Evolutionary conservation across 176 grass and related monocot species (phyloP).

Genomic region (Bolboschoenus planiculmis): DNA sequence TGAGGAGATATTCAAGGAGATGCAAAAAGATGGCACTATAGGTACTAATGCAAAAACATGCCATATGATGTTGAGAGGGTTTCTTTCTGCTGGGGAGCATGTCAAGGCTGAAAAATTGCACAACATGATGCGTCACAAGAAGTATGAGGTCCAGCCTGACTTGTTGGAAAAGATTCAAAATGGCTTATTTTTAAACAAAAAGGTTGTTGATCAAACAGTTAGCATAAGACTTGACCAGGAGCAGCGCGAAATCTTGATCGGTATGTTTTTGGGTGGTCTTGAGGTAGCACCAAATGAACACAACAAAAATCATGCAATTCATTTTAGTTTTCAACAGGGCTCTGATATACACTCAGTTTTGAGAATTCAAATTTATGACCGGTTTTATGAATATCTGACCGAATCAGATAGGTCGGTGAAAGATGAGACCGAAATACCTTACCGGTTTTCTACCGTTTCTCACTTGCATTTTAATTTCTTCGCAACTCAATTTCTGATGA

Average conservation of each 20-base stretch:
- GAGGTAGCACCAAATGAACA: conserved; percentile 54
- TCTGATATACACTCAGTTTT: conserved; percentile 58
- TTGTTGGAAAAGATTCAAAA: conserved; percentile 66
- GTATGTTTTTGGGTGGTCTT: conserved; percentile 78
- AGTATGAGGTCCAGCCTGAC: conserved; percentile 51
- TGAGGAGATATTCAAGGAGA: conserved; percentile 74
- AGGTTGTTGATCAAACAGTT: conserved; percentile 49
- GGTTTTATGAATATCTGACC: conserved; percentile 82
- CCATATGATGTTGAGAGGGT: conserved; percentile 70
- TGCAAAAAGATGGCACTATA: conserved; percentile 68
- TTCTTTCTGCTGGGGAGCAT: conserved; percentile 64
- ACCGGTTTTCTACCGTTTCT: conserved; percentile 59
- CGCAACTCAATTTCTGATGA: conserved; percentile 68
- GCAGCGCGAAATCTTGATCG: conserved; percentile 93
- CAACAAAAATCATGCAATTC: conserved; percentile 42
- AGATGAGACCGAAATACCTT: conserved; percentile 51
- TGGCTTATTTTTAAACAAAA: conserved; percentile 53
- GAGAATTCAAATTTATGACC: conserved; percentile 71
- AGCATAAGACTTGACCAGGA: conserved; percentile 71
- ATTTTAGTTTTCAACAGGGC: conserved; percentile 64
- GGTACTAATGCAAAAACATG: conserved; percentile 74
- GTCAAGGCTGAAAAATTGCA: conserved; percentile 72
- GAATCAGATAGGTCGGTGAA: conserved; percentile 46
- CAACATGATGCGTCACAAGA: conserved; percentile 82
- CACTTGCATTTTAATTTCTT: conserved; percentile 83